These are phyloP conservation scores for Brassica cretica DNA, from an alignment of 345 rosid genomes.

Conservation along the genomic window DNA sequence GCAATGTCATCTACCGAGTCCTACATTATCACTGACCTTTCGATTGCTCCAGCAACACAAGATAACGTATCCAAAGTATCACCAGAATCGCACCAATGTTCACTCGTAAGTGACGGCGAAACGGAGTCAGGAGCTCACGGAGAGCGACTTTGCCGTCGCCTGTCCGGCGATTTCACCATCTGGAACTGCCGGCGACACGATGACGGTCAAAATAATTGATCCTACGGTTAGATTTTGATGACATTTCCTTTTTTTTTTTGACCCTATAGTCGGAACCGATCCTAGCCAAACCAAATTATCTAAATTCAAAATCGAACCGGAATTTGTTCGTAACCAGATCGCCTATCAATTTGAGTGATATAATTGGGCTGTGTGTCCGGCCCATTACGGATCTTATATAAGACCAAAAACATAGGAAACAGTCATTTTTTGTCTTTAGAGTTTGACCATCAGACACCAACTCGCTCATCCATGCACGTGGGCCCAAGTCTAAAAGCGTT, in stretches of 20 bases:
- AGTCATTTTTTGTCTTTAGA: conserved; percentile 31
- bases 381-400: conserved; percentile 22
- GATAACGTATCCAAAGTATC: not conserved
- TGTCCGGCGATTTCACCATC: conserved; percentile 2
- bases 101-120: not conserved
- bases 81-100: not conserved
- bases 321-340: not conserved
- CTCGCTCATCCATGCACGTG: conserved; percentile 49
- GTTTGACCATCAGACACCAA: conserved; percentile 49
- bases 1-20: not conserved
- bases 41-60: conserved; percentile 7
- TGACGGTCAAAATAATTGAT: conserved; percentile 2
- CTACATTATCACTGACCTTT: conserved; percentile 7
- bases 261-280: not conserved
- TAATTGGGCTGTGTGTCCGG: conserved; percentile 20
- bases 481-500: conserved; percentile 23
- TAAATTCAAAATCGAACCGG: not conserved
- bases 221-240: conserved; percentile 12
- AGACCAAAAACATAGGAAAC: conserved; percentile 35
- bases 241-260: not conserved
- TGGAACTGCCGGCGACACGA: not conserved
- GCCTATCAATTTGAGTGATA: not conserved
- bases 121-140: not conserved
- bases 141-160: not conserved
- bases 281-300: not conserved